phyloP scores from a whole-genome alignment of 73 alveolate genomes.

The Paramecium tetraurelia region DNA sequence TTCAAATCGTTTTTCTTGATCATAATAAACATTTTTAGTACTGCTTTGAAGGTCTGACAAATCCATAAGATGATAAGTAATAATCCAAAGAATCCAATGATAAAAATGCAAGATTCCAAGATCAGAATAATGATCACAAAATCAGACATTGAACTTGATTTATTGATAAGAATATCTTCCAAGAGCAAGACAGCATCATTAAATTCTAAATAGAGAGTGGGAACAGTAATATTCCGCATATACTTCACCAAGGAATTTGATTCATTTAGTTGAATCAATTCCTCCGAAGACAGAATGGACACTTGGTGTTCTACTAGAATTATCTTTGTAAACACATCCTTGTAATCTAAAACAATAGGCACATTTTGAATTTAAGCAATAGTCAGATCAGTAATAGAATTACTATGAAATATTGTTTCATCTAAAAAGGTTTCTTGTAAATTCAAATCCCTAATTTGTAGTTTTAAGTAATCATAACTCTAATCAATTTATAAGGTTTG shows the following conservation, averaged over 20 bases:
- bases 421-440: slow-evolving; percentile 1
- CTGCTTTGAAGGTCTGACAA: slow-evolving; percentile 27
- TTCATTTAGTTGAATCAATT: not conserved
- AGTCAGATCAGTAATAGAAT: not conserved
- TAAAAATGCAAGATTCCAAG: slow-evolving; percentile 8
- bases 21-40: not conserved
- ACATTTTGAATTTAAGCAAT: not conserved
- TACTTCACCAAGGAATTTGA: not conserved
- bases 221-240: not conserved
- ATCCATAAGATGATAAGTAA: slow-evolving; percentile 13
- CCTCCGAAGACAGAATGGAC: not conserved
- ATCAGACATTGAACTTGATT: not conserved
- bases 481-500: not conserved
- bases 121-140: not conserved
- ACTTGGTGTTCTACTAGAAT: not conserved
- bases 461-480: not conserved
- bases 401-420: not conserved
- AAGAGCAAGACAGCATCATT: not conserved
- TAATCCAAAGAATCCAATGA: slow-evolving; percentile 21
- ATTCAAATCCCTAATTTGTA: not conserved
- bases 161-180: not conserved
- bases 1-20: slow-evolving; percentile 5
- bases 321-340: not conserved
- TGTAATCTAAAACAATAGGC: not conserved
- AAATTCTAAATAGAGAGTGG: not conserved